These are phyloP conservation scores for Fusarium begoniae DNA, from an alignment of 2,329 filamentous ascomycete genomes.

Conservation along the genomic window DNA sequence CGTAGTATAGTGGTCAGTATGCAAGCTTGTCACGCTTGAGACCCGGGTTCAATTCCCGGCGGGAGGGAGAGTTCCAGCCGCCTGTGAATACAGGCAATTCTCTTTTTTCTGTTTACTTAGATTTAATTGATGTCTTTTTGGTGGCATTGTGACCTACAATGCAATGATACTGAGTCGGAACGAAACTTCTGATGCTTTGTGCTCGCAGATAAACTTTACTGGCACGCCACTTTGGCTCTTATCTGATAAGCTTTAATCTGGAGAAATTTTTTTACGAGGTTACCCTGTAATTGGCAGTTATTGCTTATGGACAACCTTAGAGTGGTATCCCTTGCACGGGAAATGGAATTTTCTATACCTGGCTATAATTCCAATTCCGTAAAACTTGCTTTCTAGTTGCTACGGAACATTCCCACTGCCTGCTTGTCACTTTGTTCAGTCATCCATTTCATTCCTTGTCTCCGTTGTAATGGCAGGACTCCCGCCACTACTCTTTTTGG, in stretches of 20 bases:
- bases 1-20: constrained; percentile 32
- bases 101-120: accelerated
- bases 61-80: constrained; percentile 27
- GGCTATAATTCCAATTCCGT: not conserved
- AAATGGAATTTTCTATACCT: accelerated
- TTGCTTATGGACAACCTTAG: not conserved
- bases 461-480: accelerated
- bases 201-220: not conserved
- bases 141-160: not conserved
- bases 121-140: accelerated
- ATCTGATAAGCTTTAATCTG: not conserved
- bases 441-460: accelerated
- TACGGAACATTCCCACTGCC: too few species aligned
- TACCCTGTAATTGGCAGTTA: not conserved
- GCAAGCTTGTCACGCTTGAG: constrained; percentile 28
- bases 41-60: constrained; percentile 28
- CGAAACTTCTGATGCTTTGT: not conserved
- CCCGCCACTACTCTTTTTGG: accelerated
- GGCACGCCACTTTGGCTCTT: accelerated
- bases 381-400: accelerated
- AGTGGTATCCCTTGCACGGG: not conserved
- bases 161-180: accelerated
- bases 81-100: not conserved
- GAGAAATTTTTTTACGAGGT: not conserved
- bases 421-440: not conserved